These are phyloP conservation scores for Lasiosphaeria miniovina DNA, from an alignment of 495 filamentous ascomycete species.

Conservation along the genomic window DNA sequence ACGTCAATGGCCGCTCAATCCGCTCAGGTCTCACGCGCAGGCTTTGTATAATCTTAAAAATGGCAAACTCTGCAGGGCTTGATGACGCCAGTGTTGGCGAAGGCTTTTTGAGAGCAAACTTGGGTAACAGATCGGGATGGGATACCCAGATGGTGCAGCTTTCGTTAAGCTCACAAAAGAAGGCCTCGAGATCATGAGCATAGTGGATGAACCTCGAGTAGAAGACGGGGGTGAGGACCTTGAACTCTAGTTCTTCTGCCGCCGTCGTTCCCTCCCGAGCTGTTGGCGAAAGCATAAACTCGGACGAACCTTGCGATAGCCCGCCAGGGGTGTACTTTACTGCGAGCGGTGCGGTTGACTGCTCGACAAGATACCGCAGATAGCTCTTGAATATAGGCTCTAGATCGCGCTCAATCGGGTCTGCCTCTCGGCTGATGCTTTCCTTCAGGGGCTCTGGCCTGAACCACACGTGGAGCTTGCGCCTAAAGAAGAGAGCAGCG, in stretches of 20 bases:
- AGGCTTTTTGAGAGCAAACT: slow-evolving; percentile 36
- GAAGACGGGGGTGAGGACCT: slow-evolving; percentile 56
- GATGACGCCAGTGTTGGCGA: slow-evolving; percentile 23
- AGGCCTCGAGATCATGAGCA: slow-evolving; percentile 46
- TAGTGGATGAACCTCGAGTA: slow-evolving; percentile 58
- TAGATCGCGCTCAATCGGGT: slow-evolving; percentile 41
- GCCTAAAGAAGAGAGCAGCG: slow-evolving; percentile 47
- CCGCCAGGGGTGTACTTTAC: slow-evolving; percentile 52
- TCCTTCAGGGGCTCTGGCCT: slow-evolving; percentile 53
- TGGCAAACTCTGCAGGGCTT: slow-evolving; percentile 30
- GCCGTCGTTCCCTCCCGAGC: slow-evolving; percentile 9
- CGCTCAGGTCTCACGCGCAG: slow-evolving; percentile 36
- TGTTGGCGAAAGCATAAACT: slow-evolving; percentile 36
- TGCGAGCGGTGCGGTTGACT: slow-evolving; percentile 34
- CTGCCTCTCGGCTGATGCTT: slow-evolving; percentile 50
- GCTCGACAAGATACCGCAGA: slow-evolving; percentile 44
- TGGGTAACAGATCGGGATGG: slow-evolving; percentile 40
- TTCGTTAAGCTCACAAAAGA: slow-evolving; percentile 49
- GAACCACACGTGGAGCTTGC: slow-evolving; percentile 56
- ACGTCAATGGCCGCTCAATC: slow-evolving; percentile 33
- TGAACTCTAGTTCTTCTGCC: slow-evolving; percentile 42
- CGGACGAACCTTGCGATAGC: slow-evolving; percentile 29
- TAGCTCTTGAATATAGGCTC: slow-evolving; percentile 53
- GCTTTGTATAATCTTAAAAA: slow-evolving; percentile 36
- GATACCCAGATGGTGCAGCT: slow-evolving; percentile 53